A percentile compares a stretch with the other conserved stretches of the same genome.
Evolutionary conservation across 148 eudicot species (phyloP).

Genomic region (Vaccinium myrtillus): DNA sequence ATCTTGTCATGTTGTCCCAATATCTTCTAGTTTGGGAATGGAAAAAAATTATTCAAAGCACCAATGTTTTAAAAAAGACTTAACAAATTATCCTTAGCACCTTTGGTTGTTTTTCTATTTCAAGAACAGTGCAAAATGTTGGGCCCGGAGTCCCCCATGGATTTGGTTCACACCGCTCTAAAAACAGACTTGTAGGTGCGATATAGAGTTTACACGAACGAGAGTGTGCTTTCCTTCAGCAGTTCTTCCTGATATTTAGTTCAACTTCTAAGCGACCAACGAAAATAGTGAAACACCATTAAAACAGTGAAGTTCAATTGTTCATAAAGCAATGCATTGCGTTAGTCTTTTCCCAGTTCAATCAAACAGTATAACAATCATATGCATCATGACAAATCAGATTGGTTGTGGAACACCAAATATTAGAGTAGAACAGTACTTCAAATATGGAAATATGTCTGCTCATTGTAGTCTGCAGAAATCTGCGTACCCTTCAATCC

Average conservation of each 20-base stretch:
- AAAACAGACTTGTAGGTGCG: no score
- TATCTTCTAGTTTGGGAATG: not conserved
- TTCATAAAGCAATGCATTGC: not conserved
- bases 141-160: no score
- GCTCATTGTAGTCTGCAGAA: not conserved
- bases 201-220: not conserved
- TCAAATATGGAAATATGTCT: not conserved
- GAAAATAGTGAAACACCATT: not conserved
- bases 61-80: not conserved
- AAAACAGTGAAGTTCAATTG: not conserved
- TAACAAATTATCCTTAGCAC: not conserved
- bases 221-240: not conserved
- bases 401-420: not conserved
- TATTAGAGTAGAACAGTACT: not conserved
- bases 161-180: no score
- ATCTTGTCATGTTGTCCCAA: not conserved
- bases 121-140: not conserved
- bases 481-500: not conserved
- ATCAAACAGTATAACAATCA: not conserved
- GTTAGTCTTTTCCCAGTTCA: not conserved
- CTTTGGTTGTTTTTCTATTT: not conserved
- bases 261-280: not conserved
- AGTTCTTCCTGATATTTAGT: not conserved
- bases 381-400: slow-evolving; percentile 5
- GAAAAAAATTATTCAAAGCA: not conserved